Evolutionary conservation across 495 filamentous ascomycete species (phyloP).

Genomic region (Hypoxylon lenormandii): DNA sequence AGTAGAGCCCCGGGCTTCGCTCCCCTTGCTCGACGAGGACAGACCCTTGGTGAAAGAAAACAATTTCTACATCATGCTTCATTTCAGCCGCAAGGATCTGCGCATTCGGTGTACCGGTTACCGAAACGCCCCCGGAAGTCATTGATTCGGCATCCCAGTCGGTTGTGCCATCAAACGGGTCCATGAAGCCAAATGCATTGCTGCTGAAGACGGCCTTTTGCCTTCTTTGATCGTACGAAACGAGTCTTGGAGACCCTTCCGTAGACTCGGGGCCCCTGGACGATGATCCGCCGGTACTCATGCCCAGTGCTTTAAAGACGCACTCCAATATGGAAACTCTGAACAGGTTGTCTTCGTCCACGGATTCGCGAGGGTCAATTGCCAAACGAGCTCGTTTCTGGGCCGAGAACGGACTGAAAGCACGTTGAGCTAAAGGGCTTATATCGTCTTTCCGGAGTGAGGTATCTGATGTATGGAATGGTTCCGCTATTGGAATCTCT

Average conservation of each 20-base stretch:
- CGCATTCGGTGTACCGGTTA: conserved; percentile 55
- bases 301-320: conserved; percentile 92
- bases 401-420: conserved; percentile 68
- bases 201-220: conserved; percentile 83
- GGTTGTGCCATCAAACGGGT: conserved; percentile 81
- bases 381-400: conserved; percentile 65
- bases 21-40: conserved; percentile 98
- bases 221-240: conserved; percentile 84
- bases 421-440: conserved; percentile 72
- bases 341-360: conserved; percentile 88
- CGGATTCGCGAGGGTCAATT: conserved; percentile 75
- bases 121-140: conserved; percentile 68
- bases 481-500: conserved; percentile 56
- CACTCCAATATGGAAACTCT: conserved; percentile 91
- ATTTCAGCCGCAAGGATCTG: conserved; percentile 76
- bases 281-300: conserved; percentile 75
- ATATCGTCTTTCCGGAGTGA: conserved; percentile 38
- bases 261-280: conserved; percentile 76
- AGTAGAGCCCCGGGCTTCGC: conserved; percentile 93
- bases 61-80: conserved; percentile 93
- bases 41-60: conserved; percentile 93
- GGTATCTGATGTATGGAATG: conserved; percentile 47
- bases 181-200: conserved; percentile 95
- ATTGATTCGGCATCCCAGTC: conserved; percentile 91
- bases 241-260: conserved; percentile 83